Evolutionary conservation across 2,329 filamentous ascomycete genomes (phyloP).

Genomic region (Botrytis byssoidea): DNA sequence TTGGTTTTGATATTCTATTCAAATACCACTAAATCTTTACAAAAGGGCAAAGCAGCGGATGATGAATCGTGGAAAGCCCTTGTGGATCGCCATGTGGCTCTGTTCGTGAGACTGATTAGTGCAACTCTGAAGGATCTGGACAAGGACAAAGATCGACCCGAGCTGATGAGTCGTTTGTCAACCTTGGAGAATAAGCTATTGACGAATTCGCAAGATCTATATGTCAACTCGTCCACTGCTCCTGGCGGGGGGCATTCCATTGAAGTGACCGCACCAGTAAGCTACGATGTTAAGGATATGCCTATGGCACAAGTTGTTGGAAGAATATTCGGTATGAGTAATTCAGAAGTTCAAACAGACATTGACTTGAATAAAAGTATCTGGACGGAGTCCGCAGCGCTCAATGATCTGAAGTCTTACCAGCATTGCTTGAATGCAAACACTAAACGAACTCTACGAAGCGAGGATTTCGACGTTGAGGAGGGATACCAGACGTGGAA

Average conservation of each 20-base stretch:
- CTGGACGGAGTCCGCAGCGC: constrained; percentile 90
- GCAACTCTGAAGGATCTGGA: constrained; percentile 79
- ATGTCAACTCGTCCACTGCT: constrained; percentile 58
- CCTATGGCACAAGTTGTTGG: constrained; percentile 84
- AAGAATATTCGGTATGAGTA: constrained; percentile 77
- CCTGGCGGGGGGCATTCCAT: constrained; percentile 60
- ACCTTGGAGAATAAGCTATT: constrained; percentile 91
- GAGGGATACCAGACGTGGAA: constrained; percentile 90
- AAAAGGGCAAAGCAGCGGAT: constrained; percentile 70
- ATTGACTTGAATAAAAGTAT: constrained; percentile 75
- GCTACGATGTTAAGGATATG: constrained; percentile 96
- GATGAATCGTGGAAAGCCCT: constrained; percentile 90
- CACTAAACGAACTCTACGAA: constrained; percentile 70
- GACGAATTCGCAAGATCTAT: constrained; percentile 88
- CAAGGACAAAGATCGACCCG: constrained; percentile 79
- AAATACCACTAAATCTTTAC: constrained; percentile 85
- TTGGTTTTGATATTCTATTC: constrained; percentile 96
- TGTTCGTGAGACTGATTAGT: constrained; percentile 86
- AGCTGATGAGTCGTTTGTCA: constrained; percentile 74
- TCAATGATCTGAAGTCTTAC: constrained; percentile 90
- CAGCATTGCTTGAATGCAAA: constrained; percentile 83
- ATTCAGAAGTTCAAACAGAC: constrained; percentile 79
- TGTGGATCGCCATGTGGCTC: constrained; percentile 89
- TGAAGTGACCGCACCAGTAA: constrained; percentile 79
- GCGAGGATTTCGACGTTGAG: constrained; percentile 85